Evolutionary conservation across 495 filamentous ascomycete genomes (phyloP), one percentile per base, ranked within the genome.

Genomic region (Penicillium cosmopolitanum): DNA sequence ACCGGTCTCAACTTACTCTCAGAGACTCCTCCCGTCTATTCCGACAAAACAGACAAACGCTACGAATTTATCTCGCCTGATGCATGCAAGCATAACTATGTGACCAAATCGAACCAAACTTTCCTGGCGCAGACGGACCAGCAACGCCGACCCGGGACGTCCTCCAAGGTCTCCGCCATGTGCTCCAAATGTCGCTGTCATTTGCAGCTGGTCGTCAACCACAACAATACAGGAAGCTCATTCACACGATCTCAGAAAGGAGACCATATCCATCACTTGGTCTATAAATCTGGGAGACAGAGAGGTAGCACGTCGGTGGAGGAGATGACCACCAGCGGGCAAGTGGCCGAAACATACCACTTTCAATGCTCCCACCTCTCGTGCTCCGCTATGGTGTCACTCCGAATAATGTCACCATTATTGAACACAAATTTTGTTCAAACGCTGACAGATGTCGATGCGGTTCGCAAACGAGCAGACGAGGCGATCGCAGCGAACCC

Each of bases 281-380:
- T 81, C 2, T 79, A 77, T 53, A 72, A 62, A 33, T 73, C 75
- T 11, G 69, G 73, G 13, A 67, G 71, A 33, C 71, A 76, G 35
- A 66, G 50, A 46, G 69, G 68, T 16, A 65, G 69, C 15, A 18
- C 54, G 28, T 56, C 62, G 9, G 21, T 53, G 2, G 64, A 66
- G 13, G 72, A 75, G 35, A 46, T 66, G 28, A 76, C 71, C 16
- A 16, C 58, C 15, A 72, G 70, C 21, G 75, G 74, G 15, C 77
- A 78, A 61, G 53, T 60, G 13, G 70, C 64, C 2, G 78, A 80
- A 61, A 69, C 71, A 15, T 80, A 75, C 50, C 58, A 67, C 33
- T 93, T 87, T 66, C 72, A 75, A 57, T 96, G 91, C 70, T 86
- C 86, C 0, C 73, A 81, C 16, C 61, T 73, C 15, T 67, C 73